Evolutionary conservation across 23 red algal species (phyloP).

Genomic region (Gracilaria gracilis): DNA sequence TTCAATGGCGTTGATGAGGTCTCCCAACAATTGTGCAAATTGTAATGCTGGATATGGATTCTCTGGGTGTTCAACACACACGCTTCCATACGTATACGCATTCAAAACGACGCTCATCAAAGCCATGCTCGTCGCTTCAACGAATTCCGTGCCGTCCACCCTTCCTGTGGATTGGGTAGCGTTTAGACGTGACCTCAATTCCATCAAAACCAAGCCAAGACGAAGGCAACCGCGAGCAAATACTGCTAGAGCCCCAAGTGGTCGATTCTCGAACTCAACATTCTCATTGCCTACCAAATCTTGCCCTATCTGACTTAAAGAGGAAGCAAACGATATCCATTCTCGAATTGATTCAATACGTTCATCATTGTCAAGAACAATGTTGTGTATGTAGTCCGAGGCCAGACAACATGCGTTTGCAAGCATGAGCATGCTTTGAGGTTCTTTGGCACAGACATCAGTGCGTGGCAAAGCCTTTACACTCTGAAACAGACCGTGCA

Average conservation of each 20-base stretch:
- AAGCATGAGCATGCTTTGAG: neutral
- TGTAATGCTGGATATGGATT: slow-evolving; percentile 1
- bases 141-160: neutral
- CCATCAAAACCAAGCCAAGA: neutral
- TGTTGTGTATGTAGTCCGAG: slow-evolving; percentile 26
- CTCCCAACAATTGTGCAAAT: neutral
- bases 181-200: neutral
- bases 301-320: slow-evolving; percentile 36
- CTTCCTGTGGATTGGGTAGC: too few species aligned
- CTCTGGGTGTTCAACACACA: neutral
- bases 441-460: slow-evolving; percentile 37
- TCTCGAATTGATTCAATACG: slow-evolving; percentile 4
- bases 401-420: slow-evolving; percentile 21
- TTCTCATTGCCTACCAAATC: slow-evolving; percentile 11
- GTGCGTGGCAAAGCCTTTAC: slow-evolving; percentile 33
- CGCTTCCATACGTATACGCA: neutral
- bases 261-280: neutral
- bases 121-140: slow-evolving; percentile 1
- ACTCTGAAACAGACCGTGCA: slow-evolving; percentile 17
- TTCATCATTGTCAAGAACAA: neutral
- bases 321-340: slow-evolving; percentile 51
- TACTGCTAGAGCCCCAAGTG: neutral
- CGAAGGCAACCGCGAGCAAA: slow-evolving; percentile 37
- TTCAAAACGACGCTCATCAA: slow-evolving; percentile 11
- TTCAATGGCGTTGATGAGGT: neutral